These are phyloP conservation scores for Penicilliopsis zonata DNA, from an alignment of 495 filamentous ascomycete genomes.

Conservation along the genomic window DNA sequence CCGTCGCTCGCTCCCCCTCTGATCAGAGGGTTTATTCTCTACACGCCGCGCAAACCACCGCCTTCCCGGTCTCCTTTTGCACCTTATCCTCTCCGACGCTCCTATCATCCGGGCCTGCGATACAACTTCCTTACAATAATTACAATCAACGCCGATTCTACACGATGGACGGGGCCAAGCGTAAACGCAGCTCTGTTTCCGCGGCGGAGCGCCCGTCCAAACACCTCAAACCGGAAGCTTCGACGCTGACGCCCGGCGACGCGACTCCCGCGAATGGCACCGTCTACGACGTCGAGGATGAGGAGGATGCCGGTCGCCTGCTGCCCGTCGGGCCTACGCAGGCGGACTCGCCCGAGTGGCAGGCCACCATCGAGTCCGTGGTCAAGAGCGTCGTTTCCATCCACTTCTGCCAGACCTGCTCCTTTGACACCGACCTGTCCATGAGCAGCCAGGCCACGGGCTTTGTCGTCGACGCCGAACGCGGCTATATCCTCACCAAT, in stretches of 20 bases:
- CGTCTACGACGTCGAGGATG: constrained; percentile 35
- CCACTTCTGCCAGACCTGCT: constrained; percentile 96
- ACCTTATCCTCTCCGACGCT: no score
- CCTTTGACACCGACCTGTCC: constrained; percentile 92
- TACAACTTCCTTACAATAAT: no score
- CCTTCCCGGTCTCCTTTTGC: no score
- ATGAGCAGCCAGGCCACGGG: constrained; percentile 92
- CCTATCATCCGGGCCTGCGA: no score
- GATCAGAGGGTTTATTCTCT: no score
- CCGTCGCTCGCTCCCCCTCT: no score
- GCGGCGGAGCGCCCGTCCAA: constrained; percentile 43
- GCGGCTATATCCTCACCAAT: constrained; percentile 81
- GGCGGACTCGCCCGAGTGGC: constrained; percentile 91
- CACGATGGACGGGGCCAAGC: constrained; percentile 46
- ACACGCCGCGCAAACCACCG: no score
- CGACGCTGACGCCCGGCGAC: constrained; percentile 28
- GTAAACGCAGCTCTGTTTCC: constrained; percentile 45
- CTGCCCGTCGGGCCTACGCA: constrained; percentile 36
- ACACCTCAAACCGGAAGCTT: constrained; percentile 38
- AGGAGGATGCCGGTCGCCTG: constrained; percentile 27
- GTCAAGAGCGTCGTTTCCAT: constrained; percentile 92
- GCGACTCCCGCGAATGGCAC: constrained; percentile 35
- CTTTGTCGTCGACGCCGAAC: constrained; percentile 94
- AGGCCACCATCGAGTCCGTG: constrained; percentile 85
- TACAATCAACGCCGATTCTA: no score